Conservation (phyloP, 1,139 yeast genomes). For the Protomyces lactucae-debilis region DNA sequence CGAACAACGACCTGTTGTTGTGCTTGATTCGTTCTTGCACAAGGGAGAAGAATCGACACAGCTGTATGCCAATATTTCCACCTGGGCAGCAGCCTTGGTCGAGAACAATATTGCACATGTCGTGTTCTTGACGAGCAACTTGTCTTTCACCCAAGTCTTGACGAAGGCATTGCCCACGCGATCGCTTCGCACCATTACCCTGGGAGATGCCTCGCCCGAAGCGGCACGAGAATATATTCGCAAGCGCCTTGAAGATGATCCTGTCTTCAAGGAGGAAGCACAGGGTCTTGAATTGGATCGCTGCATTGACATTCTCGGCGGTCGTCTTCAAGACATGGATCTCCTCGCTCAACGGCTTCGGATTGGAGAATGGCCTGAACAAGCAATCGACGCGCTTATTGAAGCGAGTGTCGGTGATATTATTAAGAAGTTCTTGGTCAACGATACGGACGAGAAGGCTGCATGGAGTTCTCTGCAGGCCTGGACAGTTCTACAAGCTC, state of each 20-base stretch:
- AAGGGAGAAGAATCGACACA: constrained; percentile 53
- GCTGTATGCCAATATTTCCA: constrained; percentile 71
- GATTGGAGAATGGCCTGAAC: constrained; percentile 75
- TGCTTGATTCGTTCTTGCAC: constrained; percentile 65
- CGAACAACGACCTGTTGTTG: constrained; percentile 78
- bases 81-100: constrained; percentile 78
- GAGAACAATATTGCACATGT: constrained; percentile 85
- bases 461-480: constrained; percentile 76
- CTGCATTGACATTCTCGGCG: constrained; percentile 65
- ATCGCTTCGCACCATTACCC: constrained; percentile 66
- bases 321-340: constrained; percentile 89
- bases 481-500: constrained; percentile 70
- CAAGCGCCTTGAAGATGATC: constrained; percentile 46
- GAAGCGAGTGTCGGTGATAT: constrained; percentile 83
- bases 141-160: constrained; percentile 65
- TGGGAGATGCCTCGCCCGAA: constrained; percentile 73
- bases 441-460: constrained; percentile 37
- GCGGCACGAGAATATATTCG: constrained; percentile 70
- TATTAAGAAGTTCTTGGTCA: constrained; percentile 65
- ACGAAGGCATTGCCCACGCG: constrained; percentile 70
- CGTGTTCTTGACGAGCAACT: constrained; percentile 76
- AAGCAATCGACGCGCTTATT: constrained; percentile 74
- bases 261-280: constrained; percentile 27
- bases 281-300: constrained; percentile 30
- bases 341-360: constrained; percentile 80